phyloP scores from a whole-genome alignment of 148 eudicot genomes.

The Silene latifolia region DNA sequence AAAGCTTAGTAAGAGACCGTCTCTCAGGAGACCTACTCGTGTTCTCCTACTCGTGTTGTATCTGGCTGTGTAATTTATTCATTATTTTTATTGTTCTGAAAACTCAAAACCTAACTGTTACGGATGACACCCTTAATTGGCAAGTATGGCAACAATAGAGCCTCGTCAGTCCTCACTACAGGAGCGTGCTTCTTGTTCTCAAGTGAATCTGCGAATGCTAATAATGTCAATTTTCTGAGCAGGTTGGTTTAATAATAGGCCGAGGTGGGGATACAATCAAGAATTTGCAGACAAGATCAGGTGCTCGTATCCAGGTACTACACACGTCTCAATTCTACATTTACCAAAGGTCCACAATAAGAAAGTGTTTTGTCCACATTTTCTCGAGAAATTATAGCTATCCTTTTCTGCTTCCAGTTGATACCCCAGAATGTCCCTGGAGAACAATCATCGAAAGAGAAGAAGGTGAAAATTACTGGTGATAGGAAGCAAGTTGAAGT shows the following conservation, averaged over 20 bases:
- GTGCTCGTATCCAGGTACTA: slow-evolving; percentile 97
- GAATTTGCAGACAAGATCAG: slow-evolving; percentile 84
- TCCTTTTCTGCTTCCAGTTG: slow-evolving; percentile 41
- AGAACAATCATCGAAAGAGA: slow-evolving; percentile 68
- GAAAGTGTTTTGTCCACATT: background rate
- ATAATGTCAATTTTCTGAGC: background rate
- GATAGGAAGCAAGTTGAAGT: slow-evolving; percentile 79
- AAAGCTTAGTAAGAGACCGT: too few relatives aligned
- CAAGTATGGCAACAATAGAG: background rate
- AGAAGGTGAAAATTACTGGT: slow-evolving; percentile 81
- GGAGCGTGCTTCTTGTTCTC: background rate
- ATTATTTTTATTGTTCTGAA: background rate
- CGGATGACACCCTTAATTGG: background rate
- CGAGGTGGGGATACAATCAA: slow-evolving; percentile 92
- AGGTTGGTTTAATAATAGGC: slow-evolving; percentile 97
- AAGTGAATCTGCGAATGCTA: background rate
- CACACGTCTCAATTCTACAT: background rate
- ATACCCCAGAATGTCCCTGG: slow-evolving; percentile 75
- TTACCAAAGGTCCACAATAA: background rate
- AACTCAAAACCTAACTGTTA: background rate
- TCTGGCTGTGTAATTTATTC: background rate
- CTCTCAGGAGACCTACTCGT: too few relatives aligned
- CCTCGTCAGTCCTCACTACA: background rate
- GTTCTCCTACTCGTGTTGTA: too few relatives aligned
- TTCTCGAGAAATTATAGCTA: background rate